Base-by-base conservation (phyloP, 495 filamentous ascomycete species). In the Penicillium atrosanguineum region DNA sequence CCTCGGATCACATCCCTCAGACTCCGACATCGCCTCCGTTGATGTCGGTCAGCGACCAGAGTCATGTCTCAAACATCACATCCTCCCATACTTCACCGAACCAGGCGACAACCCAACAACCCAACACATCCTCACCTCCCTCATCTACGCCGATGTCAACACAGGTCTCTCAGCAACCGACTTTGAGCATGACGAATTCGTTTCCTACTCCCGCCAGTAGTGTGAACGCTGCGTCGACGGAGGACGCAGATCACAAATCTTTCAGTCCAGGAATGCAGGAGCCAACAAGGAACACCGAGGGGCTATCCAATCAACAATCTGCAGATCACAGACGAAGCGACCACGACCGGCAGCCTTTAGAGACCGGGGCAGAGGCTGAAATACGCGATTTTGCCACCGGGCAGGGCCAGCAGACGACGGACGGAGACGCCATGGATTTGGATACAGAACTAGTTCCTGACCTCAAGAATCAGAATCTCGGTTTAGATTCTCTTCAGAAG, bases 41-140 rank as follows among this genome's bases (percentile, higher is more conserved):
- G 73, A 78, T 78, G 75, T 77, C 74, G 70, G 73, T 77, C 64
- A 72, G 70, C 65, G 69, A 75, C 67, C 67, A 66, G 59, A 76
- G 67, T 57, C 68, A 78, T 78, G 75, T 69, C 70, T 68, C 69
- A 64, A 68, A 69, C 62, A 65, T 77, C 65, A 60, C 65, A 69
- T 67, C 72, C 62, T 66, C 69, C 62, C 74, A 77, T 64, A 65
- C 72, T 69, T 72, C 70, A 69, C 68, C 71, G 53, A 70, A 68
- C 61, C 69, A 73, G 74, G 64, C 71, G 61, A 74, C 68, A 50
- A 63, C 65, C 54, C 71, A 75, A 64, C 63, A 64, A 54, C 56
- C 66, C 39, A 70, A 65, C 50, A 61, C 67, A 52, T 75, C 74
- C 23, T 77, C 74, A 44, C 73, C 74, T 41, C 69, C 73, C 41